A percentile compares a stretch with the other conserved stretches of the same genome.
phyloP scores from a whole-genome alignment of 495 filamentous ascomycete genomes.

The Physcia stellaris region DNA sequence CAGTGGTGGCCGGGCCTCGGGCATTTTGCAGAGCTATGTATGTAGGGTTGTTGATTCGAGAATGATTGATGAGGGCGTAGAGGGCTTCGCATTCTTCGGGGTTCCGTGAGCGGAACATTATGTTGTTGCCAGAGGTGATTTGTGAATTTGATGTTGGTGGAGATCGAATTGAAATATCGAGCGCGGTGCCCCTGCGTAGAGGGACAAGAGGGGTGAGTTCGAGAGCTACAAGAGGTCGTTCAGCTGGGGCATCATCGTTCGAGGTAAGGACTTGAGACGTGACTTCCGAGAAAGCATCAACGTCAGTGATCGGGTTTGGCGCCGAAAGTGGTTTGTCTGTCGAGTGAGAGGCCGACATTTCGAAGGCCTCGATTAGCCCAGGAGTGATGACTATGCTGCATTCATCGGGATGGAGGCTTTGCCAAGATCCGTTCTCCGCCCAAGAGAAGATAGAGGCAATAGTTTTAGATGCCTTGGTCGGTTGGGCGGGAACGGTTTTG shows the following conservation, averaged over 20 bases:
- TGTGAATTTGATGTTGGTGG: constrained; percentile 57
- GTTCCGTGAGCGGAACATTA: constrained; percentile 76
- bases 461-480: constrained; percentile 45
- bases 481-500: constrained; percentile 39
- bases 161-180: constrained; percentile 89
- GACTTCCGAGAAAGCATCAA: constrained; percentile 9
- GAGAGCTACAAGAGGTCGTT: constrained; percentile 56
- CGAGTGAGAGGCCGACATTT: constrained; percentile 40
- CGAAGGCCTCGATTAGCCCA: constrained; percentile 75
- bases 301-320: constrained; percentile 8
- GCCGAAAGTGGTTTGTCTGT: constrained; percentile 11
- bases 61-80: constrained; percentile 69
- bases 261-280: constrained; percentile 23
- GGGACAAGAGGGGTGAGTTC: constrained; percentile 81
- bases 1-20: constrained; percentile 25
- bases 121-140: constrained; percentile 56
- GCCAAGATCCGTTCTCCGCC: constrained; percentile 72
- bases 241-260: constrained; percentile 27
- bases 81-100: constrained; percentile 65
- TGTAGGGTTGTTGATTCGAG: constrained; percentile 75
- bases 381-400: constrained; percentile 72
- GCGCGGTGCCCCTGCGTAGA: constrained; percentile 72
- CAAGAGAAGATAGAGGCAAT: constrained; percentile 74
- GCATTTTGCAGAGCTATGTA: constrained; percentile 74
- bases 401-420: constrained; percentile 56